A percentile compares a stretch with the other conserved stretches of the same genome.
These are phyloP conservation scores for Pichia sp. DNA, from an alignment of 1,139 yeast species.

Conservation along the genomic window DNA sequence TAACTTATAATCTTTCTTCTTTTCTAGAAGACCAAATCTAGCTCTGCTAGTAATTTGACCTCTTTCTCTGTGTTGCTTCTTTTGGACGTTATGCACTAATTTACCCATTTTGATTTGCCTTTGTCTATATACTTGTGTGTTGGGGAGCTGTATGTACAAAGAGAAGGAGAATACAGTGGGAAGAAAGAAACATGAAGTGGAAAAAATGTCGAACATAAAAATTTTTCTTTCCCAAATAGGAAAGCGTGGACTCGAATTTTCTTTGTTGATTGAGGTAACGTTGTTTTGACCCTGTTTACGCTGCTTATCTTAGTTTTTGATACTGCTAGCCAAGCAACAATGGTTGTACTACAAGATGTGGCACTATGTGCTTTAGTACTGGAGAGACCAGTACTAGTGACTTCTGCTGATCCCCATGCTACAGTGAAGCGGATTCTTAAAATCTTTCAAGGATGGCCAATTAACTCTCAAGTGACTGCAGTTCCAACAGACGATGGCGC, in stretches of 20 bases:
- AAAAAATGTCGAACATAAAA: neutral
- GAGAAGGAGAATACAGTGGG: neutral
- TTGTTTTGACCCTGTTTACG: neutral
- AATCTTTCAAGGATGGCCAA: conserved; percentile 2
- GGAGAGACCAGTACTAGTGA: conserved; percentile 8
- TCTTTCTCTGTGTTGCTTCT: conserved; percentile 94
- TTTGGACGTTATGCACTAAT: conserved; percentile 84
- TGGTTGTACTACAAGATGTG: conserved; percentile 8
- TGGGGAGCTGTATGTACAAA: no score
- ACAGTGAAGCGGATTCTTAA: conserved; percentile 7
- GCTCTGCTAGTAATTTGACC: conserved; percentile 77
- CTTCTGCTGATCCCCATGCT: conserved; percentile 3
- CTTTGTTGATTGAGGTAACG: neutral
- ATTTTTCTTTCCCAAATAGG: conserved; percentile 7
- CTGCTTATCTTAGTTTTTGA: neutral
- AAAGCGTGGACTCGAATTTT: neutral
- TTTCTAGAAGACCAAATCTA: conserved; percentile 81
- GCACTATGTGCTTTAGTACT: conserved; percentile 4
- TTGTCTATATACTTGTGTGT: no score
- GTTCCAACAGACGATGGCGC: conserved; percentile 5
- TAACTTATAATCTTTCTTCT: conserved; percentile 89
- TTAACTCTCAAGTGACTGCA: neutral
- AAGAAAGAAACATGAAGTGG: neutral
- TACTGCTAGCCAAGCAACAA: neutral
- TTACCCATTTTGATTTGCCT: conserved; percentile 66